Evolutionary conservation across 148 eudicot genomes (phyloP), one percentile per base, ranked within the genome.

Genomic region (Nepenthes gracilis): DNA sequence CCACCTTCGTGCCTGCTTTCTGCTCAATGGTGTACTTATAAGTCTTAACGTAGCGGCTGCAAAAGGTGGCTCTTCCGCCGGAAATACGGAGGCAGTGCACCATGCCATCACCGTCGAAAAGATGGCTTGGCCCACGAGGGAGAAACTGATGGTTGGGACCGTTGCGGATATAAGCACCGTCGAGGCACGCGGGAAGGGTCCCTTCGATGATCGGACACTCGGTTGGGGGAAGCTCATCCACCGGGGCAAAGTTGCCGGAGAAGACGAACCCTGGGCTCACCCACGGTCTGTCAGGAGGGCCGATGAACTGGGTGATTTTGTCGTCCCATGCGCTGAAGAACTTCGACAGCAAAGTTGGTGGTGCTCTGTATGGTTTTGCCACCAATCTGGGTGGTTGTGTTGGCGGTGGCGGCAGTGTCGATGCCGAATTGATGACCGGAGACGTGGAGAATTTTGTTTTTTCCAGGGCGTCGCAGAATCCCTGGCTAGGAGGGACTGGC

Each of bases 161-260:
- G 59, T 64, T 71, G 23, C 75, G 75, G 43, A 71, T 60, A 61
- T 71, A 71, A 12, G 55, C 65, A 36, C 70, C 65, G 54, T 60
- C 51, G 2, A 71, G 61, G 61, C 38, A 71, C 6, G 36, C 33
- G 6, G 70, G 70, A 14, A 65, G 49, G 12, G 35, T 35, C 35
- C 67, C 67, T 12, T 23, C 37, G 15, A 35, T 57, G 12, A 53
- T 54, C 37, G 13, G 15, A 49, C 70, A 65, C 9, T 54, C 57
- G 2, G 70, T 65, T 1, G 75, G 75, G 1, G 65, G 57, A 11
- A 55, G 58, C 70, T 71, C 75, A 10, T 45, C 37, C 37, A 72
- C 70, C 2, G 75, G 75, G 57, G 63, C 51, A 43, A 60, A 66
- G 60, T 72, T 66, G 2, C 54, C 54, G 54, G 54, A 47, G 61